Evolutionary conservation across 1,284 basidiomycete species (phyloP).

Genomic region (Takashimella koratensis): DNA sequence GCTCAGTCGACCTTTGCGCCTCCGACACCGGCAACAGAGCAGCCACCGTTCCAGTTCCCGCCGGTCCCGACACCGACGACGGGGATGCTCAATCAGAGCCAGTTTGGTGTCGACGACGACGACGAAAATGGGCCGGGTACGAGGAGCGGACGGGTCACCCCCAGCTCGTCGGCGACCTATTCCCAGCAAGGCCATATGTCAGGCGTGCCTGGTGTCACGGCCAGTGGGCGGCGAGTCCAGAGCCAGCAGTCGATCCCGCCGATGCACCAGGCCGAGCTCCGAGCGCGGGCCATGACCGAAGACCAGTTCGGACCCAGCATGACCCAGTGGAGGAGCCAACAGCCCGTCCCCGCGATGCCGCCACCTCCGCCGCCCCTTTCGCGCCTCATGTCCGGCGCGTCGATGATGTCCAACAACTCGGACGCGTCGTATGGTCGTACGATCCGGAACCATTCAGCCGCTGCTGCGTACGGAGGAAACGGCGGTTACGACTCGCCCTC

Average conservation of each 20-base stretch:
- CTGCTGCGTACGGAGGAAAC: slow-evolving; percentile 2
- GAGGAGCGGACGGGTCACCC: slow-evolving; percentile 30
- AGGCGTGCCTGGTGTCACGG: slow-evolving; percentile 1
- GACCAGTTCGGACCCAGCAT: slow-evolving; percentile 63
- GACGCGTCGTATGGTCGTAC: slow-evolving; percentile 36
- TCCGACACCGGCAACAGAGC: slow-evolving; percentile 36
- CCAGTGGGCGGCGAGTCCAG: slow-evolving; percentile 55
- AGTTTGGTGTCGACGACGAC: slow-evolving; percentile 26
- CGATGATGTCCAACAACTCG: slow-evolving; percentile 25
- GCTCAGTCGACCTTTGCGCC: slow-evolving; percentile 36
- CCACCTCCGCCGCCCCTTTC: slow-evolving; percentile 32
- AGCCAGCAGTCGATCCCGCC: slow-evolving; percentile 57
- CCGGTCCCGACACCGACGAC: slow-evolving; percentile 16
- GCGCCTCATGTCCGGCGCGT: slow-evolving; percentile 32
- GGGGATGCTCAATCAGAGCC: slow-evolving; percentile 1
- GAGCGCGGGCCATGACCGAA: slow-evolving; percentile 64
- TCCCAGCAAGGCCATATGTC: slow-evolving; percentile 17
- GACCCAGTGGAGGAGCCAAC: slow-evolving; percentile 60
- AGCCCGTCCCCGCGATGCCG: slow-evolving; percentile 60
- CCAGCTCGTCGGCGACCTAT: slow-evolving; percentile 57
- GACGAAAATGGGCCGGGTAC: slow-evolving; percentile 19
- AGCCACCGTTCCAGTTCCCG: slow-evolving; percentile 27
- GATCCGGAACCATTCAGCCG: slow-evolving; percentile 11
- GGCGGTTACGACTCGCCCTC: neutral
- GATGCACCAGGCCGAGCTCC: slow-evolving; percentile 55